Evolutionary conservation across 768 basidiomycete species (phyloP).

Genomic region (Mycena chlorophos): DNA sequence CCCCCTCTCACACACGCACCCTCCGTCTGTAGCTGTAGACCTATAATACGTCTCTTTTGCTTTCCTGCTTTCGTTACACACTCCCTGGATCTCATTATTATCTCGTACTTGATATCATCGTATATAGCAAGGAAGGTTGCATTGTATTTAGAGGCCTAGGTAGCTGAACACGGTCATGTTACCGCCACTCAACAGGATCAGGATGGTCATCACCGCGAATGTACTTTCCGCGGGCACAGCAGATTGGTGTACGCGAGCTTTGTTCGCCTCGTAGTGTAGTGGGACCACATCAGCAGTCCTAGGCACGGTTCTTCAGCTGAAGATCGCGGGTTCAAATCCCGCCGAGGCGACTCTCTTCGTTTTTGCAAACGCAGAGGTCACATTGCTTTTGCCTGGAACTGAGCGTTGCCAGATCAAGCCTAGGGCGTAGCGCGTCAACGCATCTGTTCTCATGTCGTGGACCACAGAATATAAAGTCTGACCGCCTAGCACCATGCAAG

Average conservation of each 20-base stretch:
- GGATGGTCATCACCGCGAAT: too few relatives aligned
- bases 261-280: neutral
- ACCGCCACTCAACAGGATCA: neutral
- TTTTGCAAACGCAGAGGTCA: too few relatives aligned
- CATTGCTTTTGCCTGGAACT: too few relatives aligned
- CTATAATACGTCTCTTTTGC: neutral
- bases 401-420: too few relatives aligned
- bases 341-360: too few relatives aligned
- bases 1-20: neutral
- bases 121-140: neutral
- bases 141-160: neutral
- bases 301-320: too few relatives aligned
- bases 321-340: neutral
- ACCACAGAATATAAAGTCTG: too few relatives aligned
- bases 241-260: neutral
- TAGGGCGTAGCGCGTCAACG: too few relatives aligned
- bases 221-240: too few relatives aligned
- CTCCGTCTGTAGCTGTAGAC: neutral
- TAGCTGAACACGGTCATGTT: neutral
- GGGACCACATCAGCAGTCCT: neutral
- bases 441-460: too few relatives aligned
- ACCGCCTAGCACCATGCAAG: too few relatives aligned
- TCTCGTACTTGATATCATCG: neutral
- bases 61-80: constrained; percentile 1
- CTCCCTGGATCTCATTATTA: neutral